Percentiles rank a stretch among this genome's conserved stretches.
Evolutionary conservation across 257 asterid species (phyloP).

Genomic region (Solanum phureja): DNA sequence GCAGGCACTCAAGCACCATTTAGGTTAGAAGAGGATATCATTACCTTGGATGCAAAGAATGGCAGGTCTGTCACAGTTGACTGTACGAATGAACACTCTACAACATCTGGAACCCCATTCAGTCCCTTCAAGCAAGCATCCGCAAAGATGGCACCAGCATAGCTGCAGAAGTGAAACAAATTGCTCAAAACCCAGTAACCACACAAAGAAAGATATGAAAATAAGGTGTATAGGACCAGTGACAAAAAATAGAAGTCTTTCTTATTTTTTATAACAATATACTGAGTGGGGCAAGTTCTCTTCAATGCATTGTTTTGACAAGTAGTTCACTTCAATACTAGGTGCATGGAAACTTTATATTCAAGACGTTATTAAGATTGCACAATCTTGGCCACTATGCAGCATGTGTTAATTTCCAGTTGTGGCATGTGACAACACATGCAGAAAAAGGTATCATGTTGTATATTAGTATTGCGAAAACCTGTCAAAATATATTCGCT

Average conservation of each 20-base stretch:
- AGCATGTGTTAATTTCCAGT: not conserved
- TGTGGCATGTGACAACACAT: not conserved
- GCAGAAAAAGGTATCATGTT: not conserved
- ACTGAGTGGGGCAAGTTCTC: not conserved
- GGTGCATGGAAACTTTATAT: not conserved
- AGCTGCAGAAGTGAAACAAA: constrained; percentile 28
- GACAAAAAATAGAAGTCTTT: not conserved
- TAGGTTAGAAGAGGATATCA: not conserved
- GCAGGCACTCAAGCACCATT: not conserved
- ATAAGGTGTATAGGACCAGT: not conserved
- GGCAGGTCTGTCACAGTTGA: constrained; percentile 73
- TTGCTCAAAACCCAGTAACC: not conserved
- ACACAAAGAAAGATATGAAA: not conserved
- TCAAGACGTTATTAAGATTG: not conserved
- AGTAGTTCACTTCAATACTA: not conserved
- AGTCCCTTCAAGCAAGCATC: constrained; percentile 96
- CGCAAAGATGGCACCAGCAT: constrained; percentile 86
- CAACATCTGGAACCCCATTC: constrained; percentile 85
- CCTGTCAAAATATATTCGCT: not conserved
- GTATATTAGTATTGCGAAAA: not conserved
- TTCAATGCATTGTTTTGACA: not conserved
- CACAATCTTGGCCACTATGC: not conserved
- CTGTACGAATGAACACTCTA: constrained; percentile 71
- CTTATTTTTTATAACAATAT: not conserved
- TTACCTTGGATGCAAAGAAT: constrained; percentile 84